Percentiles rank a stretch among this genome's conserved stretches.
phyloP scores from a whole-genome alignment of 768 basidiomycete species.

The Suillus lakei region DNA sequence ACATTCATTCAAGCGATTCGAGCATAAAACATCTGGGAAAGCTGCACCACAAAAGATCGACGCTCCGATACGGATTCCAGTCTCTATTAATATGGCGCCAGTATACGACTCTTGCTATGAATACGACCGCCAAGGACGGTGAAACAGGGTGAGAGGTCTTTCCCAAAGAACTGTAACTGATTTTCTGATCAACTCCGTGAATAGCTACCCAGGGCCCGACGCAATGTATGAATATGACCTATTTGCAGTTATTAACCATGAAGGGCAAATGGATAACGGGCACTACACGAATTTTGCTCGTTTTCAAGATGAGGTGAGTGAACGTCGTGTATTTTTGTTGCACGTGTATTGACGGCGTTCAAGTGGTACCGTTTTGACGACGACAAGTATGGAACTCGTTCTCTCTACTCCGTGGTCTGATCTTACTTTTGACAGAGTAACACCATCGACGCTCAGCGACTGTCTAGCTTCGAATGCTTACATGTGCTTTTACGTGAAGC shows the following conservation, averaged over 20 bases:
- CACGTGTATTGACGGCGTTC: background rate
- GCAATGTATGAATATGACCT: constrained; percentile 88
- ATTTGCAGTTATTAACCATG: constrained; percentile 92
- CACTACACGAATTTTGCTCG: constrained; percentile 92
- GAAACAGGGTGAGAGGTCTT: constrained; percentile 30
- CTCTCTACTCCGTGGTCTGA: constrained; percentile 12
- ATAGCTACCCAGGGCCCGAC: constrained; percentile 58
- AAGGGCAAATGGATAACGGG: constrained; percentile 92
- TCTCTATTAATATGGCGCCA: constrained; percentile 87
- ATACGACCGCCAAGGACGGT: constrained; percentile 50
- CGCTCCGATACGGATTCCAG: constrained; percentile 79
- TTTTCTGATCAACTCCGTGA: background rate
- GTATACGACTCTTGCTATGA: constrained; percentile 72
- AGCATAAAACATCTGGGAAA: constrained; percentile 80
- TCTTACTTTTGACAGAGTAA: constrained; percentile 54
- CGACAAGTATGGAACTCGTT: constrained; percentile 67
- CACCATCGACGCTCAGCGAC: constrained; percentile 65
- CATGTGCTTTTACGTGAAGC: constrained; percentile 96
- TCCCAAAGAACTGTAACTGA: background rate
- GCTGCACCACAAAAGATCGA: constrained; percentile 85
- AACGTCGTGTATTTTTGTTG: constrained; percentile 2
- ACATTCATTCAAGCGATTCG: constrained; percentile 71
- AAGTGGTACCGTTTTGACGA: constrained; percentile 97
- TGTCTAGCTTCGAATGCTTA: constrained; percentile 81
- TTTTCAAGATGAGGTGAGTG: constrained; percentile 80